Evolutionary conservation across 345 rosid species (phyloP).

Genomic region (Ailanthus altissimus): DNA sequence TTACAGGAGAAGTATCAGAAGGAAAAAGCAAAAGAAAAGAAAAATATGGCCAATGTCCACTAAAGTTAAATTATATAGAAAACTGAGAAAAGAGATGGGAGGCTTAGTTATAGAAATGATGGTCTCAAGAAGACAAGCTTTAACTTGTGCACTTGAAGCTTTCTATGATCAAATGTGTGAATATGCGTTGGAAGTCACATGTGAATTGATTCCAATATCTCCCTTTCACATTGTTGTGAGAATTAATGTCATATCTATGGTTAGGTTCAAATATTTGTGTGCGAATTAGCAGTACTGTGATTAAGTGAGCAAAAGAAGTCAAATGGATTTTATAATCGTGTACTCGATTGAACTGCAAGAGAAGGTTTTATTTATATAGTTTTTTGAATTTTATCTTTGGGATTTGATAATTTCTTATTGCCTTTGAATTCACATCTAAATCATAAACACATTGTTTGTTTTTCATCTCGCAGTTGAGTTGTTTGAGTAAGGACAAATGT

Average conservation of each 20-base stretch:
- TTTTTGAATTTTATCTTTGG: neutral
- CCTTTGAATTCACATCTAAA: neutral
- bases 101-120: neutral
- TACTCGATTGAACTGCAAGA: neutral
- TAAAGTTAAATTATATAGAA: neutral
- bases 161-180: neutral
- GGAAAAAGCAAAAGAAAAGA: neutral
- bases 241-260: neutral
- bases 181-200: neutral
- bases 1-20: neutral
- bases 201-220: neutral
- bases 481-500: constrained; percentile 61
- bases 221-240: neutral
- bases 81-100: neutral
- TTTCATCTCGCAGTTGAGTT: constrained; percentile 57
- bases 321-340: neutral
- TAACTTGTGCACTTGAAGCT: neutral
- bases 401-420: neutral
- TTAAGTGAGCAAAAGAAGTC: neutral
- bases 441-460: constrained; percentile 9
- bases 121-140: neutral
- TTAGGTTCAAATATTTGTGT: neutral
- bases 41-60: neutral
- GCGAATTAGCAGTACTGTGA: neutral
- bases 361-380: neutral